Base-by-base conservation (phyloP, 2,329 filamentous ascomycete genomes). In the Cryphonectria naterciae region DNA sequence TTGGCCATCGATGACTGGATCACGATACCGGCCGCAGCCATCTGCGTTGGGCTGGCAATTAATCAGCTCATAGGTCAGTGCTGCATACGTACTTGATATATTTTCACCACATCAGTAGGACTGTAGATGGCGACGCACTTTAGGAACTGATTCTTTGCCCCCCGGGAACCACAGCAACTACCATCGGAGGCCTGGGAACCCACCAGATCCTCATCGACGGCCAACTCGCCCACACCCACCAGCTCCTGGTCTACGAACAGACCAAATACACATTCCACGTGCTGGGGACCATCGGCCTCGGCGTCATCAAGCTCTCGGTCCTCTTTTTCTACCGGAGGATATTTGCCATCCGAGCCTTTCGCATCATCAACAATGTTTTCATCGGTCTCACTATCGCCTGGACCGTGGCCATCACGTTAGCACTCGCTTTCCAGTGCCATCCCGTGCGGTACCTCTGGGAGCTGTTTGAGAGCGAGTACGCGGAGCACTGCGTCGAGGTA, bases 321-420 rank as follows among this genome's bases (percentile, higher is more conserved):
- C 65, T 67, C 19, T 67, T 67, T 35, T 41, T 67, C 32, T 67
- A 67, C 65, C 65, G 65, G n/a, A 56, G 65, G 17, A 58, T 67
- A 5, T 67, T 67, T 13, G 32, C 65, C 4, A 35, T 67, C 32
- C 32, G 49, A 22, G 35, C 65, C 22, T 67, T 67, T 15, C 35
- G 35, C 10, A 39, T 58, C 35, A 17, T 58, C 25, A 67, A 58
- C n/a, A 67, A 37, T 56, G 49, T 58, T 22, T 41, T 67, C 4
- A 67, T 67, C 49, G 32, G 49, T 5, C 15, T 67, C 22, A 67
- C 65, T 2, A 19, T 67, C 35, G 65, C 49, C 65, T 67, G 65
- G 65, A 56, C 46, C 22, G 5, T 58, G n/a, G 65, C 49, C 6
- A 56, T 67, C 37, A 67, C 65, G 1, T 58, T 67, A 1, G 46